These are phyloP conservation scores for Neolentinus lepideus DNA, from an alignment of 1,284 basidiomycete species.

Conservation along the genomic window DNA sequence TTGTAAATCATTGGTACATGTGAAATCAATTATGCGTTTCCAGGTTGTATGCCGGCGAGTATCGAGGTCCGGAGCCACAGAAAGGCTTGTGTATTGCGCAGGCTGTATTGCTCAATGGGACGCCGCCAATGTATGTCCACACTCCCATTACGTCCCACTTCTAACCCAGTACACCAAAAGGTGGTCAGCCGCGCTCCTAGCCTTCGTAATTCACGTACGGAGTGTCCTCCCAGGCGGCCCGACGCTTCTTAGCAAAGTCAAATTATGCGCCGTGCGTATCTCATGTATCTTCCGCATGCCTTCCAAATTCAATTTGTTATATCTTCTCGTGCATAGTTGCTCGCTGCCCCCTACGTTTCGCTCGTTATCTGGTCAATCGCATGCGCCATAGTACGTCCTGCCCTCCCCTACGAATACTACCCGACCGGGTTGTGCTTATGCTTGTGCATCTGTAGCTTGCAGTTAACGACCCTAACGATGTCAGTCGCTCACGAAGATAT, in stretches of 20 bases:
- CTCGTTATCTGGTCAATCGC: conserved; percentile 22
- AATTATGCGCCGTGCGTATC: background rate
- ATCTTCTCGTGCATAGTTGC: conserved; percentile 19
- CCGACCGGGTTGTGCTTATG: background rate
- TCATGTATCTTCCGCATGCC: background rate
- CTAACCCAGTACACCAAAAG: conserved; percentile 12
- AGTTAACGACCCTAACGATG: conserved; percentile 17
- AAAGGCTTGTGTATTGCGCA: conserved; percentile 35
- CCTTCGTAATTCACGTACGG: conserved; percentile 27
- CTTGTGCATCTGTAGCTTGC: conserved; percentile 12
- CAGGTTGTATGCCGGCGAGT: conserved; percentile 26
- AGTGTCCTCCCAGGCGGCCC: conserved; percentile 3
- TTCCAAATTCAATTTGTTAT: background rate
- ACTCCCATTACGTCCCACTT: background rate
- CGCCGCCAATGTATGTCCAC: conserved; percentile 34
- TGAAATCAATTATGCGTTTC: conserved; percentile 1
- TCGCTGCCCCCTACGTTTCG: conserved; percentile 26
- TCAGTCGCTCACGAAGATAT: conserved; percentile 19
- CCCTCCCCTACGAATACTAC: background rate
- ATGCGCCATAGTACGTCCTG: conserved; percentile 23
- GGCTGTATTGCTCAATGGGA: conserved; percentile 33
- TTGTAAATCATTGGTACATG: conserved; percentile 26
- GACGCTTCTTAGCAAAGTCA: background rate
- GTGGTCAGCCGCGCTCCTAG: conserved; percentile 31
- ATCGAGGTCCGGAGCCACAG: conserved; percentile 31